A percentile compares a stretch with the other conserved stretches of the same genome.
These are phyloP conservation scores for Aspergillus eucalypticola DNA, from an alignment of 2,329 filamentous ascomycete genomes.

Conservation along the genomic window DNA sequence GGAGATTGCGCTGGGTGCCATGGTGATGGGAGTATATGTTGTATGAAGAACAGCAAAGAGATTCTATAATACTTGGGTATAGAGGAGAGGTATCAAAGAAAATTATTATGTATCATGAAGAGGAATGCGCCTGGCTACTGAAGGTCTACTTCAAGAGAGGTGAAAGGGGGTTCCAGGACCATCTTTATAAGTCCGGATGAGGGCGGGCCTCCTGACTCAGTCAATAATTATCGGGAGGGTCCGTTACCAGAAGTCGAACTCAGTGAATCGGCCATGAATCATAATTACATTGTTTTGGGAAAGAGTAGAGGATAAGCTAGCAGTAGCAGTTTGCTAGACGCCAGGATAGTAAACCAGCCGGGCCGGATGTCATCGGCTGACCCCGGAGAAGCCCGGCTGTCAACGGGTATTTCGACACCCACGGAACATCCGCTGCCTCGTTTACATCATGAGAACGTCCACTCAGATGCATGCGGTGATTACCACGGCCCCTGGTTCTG, in stretches of 20 bases:
- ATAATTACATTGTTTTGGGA: neutral
- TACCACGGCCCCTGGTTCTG: neutral
- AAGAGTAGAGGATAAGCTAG: neutral
- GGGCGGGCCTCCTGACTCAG: neutral
- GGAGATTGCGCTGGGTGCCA: constrained; percentile 37
- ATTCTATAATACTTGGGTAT: neutral
- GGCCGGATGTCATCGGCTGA: constrained; percentile 19
- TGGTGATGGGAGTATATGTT: constrained; percentile 4
- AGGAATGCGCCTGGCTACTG: neutral
- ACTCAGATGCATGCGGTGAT: neutral
- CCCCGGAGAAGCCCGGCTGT: constrained; percentile 18
- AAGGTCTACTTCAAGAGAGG: neutral
- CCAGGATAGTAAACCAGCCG: neutral
- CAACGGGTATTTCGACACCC: constrained; percentile 21
- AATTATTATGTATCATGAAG: neutral
- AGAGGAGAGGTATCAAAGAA: neutral
- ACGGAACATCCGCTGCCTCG: neutral
- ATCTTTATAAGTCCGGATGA: neutral
- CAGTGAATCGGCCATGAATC: neutral
- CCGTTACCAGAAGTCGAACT: neutral
- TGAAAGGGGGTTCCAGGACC: neutral
- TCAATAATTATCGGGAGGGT: neutral
- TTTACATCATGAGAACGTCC: neutral
- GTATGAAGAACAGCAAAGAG: neutral
- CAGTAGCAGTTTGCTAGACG: neutral